Evolutionary conservation across 176 grass and related monocot species (phyloP).

Genomic region (Phyllostachys edulis): DNA sequence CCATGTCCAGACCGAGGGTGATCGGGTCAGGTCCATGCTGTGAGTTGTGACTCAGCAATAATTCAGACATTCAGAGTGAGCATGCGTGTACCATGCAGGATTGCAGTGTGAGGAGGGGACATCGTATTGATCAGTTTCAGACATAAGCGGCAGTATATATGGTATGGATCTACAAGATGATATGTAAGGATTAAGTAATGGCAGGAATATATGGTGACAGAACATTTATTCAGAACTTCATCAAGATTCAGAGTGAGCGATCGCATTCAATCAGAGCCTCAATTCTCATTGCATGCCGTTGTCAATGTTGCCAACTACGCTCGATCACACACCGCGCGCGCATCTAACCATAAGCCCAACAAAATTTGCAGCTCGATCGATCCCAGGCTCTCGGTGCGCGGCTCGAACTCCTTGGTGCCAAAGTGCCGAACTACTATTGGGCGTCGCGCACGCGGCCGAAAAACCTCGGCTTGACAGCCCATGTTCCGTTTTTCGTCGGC

Average conservation of each 20-base stretch:
- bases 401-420: no score
- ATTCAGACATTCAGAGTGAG: neutral
- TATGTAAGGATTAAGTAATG: neutral
- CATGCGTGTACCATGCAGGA: neutral
- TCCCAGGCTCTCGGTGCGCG: no score
- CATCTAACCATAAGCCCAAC: no score
- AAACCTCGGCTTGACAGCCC: no score
- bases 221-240: neutral
- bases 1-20: constrained; percentile 54
- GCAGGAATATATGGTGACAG: no score
- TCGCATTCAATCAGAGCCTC: neutral
- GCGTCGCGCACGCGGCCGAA: no score
- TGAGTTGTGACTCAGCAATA: neutral
- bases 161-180: neutral
- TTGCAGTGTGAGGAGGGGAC: neutral
- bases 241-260: neutral
- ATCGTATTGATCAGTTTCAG: neutral
- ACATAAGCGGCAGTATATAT: neutral
- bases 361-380: no score
- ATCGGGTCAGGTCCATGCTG: constrained; percentile 60
- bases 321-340: no score
- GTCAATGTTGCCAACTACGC: no score
- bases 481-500: no score
- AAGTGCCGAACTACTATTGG: no score
- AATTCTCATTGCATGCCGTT: no score